Evolutionary conservation across 495 filamentous ascomycete genomes (phyloP).

Genomic region (Aspergillus leporis): DNA sequence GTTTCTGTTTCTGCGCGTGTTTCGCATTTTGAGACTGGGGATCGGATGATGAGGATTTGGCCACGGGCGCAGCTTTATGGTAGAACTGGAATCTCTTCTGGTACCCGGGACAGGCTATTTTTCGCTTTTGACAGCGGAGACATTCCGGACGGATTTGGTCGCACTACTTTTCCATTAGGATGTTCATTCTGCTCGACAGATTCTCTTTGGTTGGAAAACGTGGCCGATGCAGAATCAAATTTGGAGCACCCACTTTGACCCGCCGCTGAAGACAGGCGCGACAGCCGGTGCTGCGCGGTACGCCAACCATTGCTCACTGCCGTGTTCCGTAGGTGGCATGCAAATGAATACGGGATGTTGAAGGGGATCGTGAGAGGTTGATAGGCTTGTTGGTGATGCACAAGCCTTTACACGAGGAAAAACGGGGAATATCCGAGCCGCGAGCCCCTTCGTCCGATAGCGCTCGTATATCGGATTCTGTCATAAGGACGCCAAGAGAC

Average conservation of each 20-base stretch:
- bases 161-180: conserved; percentile 22
- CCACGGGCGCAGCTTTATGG: conserved; percentile 2
- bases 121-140: conserved; percentile 28
- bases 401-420: not conserved
- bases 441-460: not conserved
- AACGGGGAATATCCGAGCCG: not conserved
- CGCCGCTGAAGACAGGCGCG: conserved; percentile 36
- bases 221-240: not conserved
- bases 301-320: conserved; percentile 37
- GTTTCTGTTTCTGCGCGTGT: not conserved
- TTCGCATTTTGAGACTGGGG: not conserved
- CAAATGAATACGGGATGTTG: not conserved
- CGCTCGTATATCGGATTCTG: not conserved
- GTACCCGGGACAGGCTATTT: conserved; percentile 34
- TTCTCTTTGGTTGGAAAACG: not conserved
- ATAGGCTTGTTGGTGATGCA: not conserved
- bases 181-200: not conserved
- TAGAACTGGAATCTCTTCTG: conserved; percentile 24
- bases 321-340: not conserved
- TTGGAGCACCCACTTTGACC: conserved; percentile 27
- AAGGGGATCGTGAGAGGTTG: not conserved
- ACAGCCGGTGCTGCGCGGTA: conserved; percentile 41
- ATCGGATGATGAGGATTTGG: not conserved
- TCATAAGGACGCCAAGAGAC: not conserved
- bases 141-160: conserved; percentile 34